Evolutionary conservation across 2,329 filamentous ascomycete genomes (phyloP).

Genomic region (Venturia asperata): DNA sequence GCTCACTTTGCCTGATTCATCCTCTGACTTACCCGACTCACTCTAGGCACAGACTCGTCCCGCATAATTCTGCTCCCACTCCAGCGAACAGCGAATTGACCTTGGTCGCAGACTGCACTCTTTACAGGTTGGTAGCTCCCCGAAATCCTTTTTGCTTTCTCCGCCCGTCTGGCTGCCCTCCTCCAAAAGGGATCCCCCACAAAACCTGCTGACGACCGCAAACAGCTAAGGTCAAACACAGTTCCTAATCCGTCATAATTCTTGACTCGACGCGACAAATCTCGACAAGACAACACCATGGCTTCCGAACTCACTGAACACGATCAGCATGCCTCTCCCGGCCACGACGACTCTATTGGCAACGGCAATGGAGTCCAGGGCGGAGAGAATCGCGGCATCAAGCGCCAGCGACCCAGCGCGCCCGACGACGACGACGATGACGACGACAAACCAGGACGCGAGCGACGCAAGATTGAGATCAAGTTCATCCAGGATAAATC

Average conservation of each 20-base stretch:
- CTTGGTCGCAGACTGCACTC: slow-evolving; percentile 8
- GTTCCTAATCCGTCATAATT: slow-evolving; percentile 32
- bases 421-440: slow-evolving; percentile 94
- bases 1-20: slow-evolving; percentile 11
- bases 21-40: slow-evolving; percentile 6
- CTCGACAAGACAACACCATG: slow-evolving; percentile 29
- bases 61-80: slow-evolving; percentile 10
- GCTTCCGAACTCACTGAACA: slow-evolving; percentile 45
- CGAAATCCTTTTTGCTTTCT: slow-evolving; percentile 9
- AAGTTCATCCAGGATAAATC: slow-evolving; percentile 99
- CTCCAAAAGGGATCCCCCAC: slow-evolving; percentile 30
- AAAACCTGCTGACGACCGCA: slow-evolving; percentile 30
- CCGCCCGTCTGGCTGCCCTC: slow-evolving; percentile 3
- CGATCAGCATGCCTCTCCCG: slow-evolving; percentile 45
- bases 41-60: slow-evolving; percentile 14
- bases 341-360: slow-evolving; percentile 44
- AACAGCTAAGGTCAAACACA: slow-evolving; percentile 34
- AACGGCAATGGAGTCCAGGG: slow-evolving; percentile 62
- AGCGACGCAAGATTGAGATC: slow-evolving; percentile 99
- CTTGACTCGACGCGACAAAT: slow-evolving; percentile 22
- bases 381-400: slow-evolving; percentile 72
- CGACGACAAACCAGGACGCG: slow-evolving; percentile 93
- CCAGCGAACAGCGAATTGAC: slow-evolving; percentile 14
- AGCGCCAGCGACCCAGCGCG: slow-evolving; percentile 73
- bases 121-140: slow-evolving; percentile 13